These are phyloP conservation scores for Yarrowia sp. DNA, from an alignment of 805 yeast genomes.

Conservation along the genomic window DNA sequence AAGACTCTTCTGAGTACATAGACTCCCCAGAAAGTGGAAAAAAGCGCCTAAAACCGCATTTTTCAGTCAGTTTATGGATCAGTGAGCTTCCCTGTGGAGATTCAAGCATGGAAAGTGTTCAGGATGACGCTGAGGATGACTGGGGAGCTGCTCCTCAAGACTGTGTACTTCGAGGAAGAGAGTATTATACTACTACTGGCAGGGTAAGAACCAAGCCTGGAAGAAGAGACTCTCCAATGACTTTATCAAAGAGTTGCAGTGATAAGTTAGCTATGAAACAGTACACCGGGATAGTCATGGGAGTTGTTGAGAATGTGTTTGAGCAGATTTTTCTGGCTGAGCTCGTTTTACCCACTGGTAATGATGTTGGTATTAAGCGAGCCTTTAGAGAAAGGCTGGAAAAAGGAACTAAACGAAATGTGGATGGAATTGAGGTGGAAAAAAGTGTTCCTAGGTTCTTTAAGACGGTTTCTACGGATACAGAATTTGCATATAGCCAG, in stretches of 20 bases:
- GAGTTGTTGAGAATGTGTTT: constrained; percentile 35
- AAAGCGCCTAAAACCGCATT: constrained; percentile 45
- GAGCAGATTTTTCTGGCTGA: constrained; percentile 35
- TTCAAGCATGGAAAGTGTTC: constrained; percentile 58
- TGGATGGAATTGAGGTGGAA: background rate
- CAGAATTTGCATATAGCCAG: constrained; percentile 28
- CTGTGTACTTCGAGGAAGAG: constrained; percentile 57
- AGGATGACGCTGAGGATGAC: constrained; percentile 32
- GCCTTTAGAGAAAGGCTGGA: constrained; percentile 35
- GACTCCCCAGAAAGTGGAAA: constrained; percentile 25
- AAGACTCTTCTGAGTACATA: background rate
- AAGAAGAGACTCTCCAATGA: constrained; percentile 66
- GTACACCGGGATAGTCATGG: constrained; percentile 39
- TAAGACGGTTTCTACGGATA: background rate
- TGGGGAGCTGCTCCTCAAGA: constrained; percentile 31
- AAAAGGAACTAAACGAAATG: background rate
- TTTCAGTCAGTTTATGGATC: constrained; percentile 51
- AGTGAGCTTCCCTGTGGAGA: constrained; percentile 87
- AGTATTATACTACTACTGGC: constrained; percentile 55
- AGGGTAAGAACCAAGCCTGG: constrained; percentile 92
- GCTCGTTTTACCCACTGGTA: constrained; percentile 36
- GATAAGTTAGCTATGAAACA: constrained; percentile 76
- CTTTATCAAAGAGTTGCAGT: constrained; percentile 82
- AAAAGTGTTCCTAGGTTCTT: background rate
- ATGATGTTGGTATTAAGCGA: constrained; percentile 32